These are phyloP conservation scores for Aeschynomene evenia DNA, from an alignment of 306 rosid genomes.

Conservation along the genomic window DNA sequence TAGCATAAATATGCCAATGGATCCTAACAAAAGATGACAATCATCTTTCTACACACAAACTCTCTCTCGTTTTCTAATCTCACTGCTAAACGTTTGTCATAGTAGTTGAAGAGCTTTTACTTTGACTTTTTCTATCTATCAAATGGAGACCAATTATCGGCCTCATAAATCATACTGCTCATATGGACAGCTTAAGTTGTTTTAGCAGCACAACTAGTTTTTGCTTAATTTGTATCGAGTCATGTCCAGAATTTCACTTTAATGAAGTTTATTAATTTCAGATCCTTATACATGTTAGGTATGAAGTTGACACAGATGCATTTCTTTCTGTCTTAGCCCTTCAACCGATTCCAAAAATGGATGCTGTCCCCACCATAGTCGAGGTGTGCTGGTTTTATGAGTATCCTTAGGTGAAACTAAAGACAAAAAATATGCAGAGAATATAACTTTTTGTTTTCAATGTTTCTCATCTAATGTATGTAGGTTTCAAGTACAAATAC, in stretches of 20 bases:
- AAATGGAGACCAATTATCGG: not conserved
- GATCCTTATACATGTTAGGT: constrained; percentile 54
- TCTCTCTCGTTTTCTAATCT: not conserved
- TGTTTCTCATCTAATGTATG: constrained; percentile 32
- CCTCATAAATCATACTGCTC: not conserved
- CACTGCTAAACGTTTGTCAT: not conserved
- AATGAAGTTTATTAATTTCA: constrained; percentile 40
- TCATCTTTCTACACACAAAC: not conserved
- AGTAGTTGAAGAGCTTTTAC: not conserved
- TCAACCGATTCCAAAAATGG: constrained; percentile 86
- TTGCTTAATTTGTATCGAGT: not conserved
- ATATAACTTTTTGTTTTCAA: constrained; percentile 21
- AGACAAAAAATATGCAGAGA: not conserved
- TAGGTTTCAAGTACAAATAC: constrained; percentile 93
- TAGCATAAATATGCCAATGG: not conserved
- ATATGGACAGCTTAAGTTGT: not conserved
- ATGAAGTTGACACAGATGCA: constrained; percentile 97
- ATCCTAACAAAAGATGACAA: not conserved
- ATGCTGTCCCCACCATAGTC: constrained; percentile 78
- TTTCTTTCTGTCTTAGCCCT: constrained; percentile 94
- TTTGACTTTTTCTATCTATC: not conserved
- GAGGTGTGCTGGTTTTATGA: constrained; percentile 58
- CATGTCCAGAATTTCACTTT: constrained; percentile 20
- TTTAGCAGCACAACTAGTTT: constrained; percentile 9
- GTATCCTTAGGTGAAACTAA: constrained; percentile 10